Evolutionary conservation across 2,329 filamentous ascomycete species (phyloP).

Genomic region (Verticillium albo-atrum): DNA sequence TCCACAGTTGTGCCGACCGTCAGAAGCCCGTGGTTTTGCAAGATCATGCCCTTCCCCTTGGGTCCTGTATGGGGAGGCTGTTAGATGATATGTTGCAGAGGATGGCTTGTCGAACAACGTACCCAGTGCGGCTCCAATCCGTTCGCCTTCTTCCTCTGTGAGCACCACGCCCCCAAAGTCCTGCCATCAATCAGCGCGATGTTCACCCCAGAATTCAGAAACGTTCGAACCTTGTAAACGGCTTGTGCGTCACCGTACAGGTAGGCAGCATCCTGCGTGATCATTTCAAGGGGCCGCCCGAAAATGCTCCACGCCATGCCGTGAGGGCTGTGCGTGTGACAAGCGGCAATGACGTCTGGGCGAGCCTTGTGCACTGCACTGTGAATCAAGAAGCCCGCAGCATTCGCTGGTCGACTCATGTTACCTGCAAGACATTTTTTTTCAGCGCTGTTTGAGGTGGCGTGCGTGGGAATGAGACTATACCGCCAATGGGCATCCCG

Average conservation of each 20-base stretch:
- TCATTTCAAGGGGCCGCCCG: conserved; percentile 61
- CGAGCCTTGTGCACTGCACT: conserved; percentile 61
- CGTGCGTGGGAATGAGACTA: neutral
- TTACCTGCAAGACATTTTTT: neutral
- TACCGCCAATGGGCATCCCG: conserved; percentile 56
- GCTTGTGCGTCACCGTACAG: conserved; percentile 43
- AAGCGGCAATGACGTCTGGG: conserved; percentile 61
- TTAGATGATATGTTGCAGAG: conserved; percentile 46
- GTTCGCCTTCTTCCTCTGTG: conserved; percentile 38
- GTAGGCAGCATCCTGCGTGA: conserved; percentile 63
- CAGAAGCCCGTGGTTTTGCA: conserved; percentile 69
- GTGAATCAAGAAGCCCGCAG: conserved; percentile 67
- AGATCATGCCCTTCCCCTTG: conserved; percentile 55
- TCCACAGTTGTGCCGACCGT: conserved; percentile 70
- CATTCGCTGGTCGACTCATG: conserved; percentile 46
- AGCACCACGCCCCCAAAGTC: conserved; percentile 35
- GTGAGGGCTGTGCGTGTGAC: conserved; percentile 62
- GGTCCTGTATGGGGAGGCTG: conserved; percentile 27
- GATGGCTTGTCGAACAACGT: conserved; percentile 31
- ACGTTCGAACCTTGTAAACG: neutral
- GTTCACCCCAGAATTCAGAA: conserved; percentile 19
- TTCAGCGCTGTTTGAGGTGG: too few relatives aligned
- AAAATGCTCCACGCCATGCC: conserved; percentile 68
- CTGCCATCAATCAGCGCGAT: neutral
- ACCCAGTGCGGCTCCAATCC: neutral